Conservation (phyloP, 257 asterid species). For the Solanum corneliomulleri region DNA sequence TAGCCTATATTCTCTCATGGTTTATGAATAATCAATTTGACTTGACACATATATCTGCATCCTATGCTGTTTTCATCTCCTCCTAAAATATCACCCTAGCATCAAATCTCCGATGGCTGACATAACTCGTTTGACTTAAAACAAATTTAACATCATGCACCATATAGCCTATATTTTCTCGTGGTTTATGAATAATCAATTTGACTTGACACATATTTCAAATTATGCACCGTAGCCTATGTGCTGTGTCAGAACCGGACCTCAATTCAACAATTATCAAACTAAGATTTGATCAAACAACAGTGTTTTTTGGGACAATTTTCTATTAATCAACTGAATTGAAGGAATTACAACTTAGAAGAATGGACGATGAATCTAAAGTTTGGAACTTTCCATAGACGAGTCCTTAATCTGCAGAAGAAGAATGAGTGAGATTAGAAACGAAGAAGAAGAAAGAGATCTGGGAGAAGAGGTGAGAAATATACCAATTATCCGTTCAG, state of each 20-base stretch:
- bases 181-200: neutral
- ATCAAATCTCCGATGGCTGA: neutral
- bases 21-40: neutral
- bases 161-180: neutral
- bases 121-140: neutral
- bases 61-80: too few relatives aligned
- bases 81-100: neutral
- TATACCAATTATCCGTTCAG: neutral
- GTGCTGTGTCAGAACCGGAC: neutral
- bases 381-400: neutral
- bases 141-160: neutral
- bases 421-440: neutral
- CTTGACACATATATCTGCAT: neutral
- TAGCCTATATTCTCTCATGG: neutral
- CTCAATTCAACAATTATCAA: neutral
- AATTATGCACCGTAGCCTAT: neutral
- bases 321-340: neutral
- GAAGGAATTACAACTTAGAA: neutral
- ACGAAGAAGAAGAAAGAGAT: neutral
- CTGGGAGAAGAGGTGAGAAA: neutral
- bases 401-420: neutral
- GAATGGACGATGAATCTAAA: neutral
- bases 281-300: neutral
- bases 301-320: neutral
- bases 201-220: neutral